Base-by-base conservation (phyloP, 2,329 filamentous ascomycete species). In the Fonsecaea erecta region DNA sequence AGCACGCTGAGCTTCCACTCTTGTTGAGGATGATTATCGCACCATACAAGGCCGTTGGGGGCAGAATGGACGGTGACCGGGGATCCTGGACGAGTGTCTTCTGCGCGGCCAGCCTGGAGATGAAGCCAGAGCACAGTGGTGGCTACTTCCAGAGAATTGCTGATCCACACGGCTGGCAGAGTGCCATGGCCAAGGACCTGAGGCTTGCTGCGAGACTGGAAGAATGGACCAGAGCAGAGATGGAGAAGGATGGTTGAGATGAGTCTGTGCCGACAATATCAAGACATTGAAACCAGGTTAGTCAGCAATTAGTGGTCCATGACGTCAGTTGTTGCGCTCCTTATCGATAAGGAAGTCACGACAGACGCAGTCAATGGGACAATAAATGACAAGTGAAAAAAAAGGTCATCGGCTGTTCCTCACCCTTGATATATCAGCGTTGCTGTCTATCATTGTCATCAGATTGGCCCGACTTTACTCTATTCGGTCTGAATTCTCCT, bases 101-200 rank as follows among this genome's bases (percentile, higher is more conserved):
- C 75, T 77, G 76, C 4, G 63, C 51, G 11, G 77, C 75, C 21
- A 74, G 74, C 2, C 73, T 72, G 8, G 63, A 71, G 9, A 73
- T 60, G 55, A 62, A 59, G 52, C 64, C 70, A n/a, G 76, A 75
- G 70, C 62, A 67, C 0, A 75, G 74, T 57, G 79, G 79, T 0
- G 76, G 73, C 53, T 81, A 79, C 66, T 81, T 80, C 65, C 74
- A 75, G 8, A 76, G 79, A 0, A 73, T 80, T 63, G 79, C 77
- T 8, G 64, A 73, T 46, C 32, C 26, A 12, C 70, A 70, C 30
- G 73, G 73, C 28, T 71, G 70, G 52, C 71, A 73, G 16, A 77
- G 75, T 34, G 52, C 63, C 54, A 75, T 75, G 65, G 74, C 75
- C 2, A 70, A 70, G 6, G 73, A 80, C 68, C 65, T 60, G 6